Percentiles rank a stretch among this genome's conserved stretches.
Conservation (phyloP, 495 filamentous ascomycete species). For the Tuber calosporum region DNA sequence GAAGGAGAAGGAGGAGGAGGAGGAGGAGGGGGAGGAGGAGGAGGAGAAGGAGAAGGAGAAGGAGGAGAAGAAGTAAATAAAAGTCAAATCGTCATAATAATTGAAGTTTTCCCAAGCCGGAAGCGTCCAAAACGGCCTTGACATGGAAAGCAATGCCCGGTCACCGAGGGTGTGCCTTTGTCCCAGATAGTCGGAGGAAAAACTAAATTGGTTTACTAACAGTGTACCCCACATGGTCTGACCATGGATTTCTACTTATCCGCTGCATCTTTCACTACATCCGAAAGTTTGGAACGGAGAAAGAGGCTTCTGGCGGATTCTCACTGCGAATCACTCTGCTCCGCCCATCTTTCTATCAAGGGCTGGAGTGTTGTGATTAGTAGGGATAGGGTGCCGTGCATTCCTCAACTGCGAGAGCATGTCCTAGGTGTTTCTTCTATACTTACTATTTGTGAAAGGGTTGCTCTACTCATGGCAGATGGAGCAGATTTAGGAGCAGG, state of each 20-base stretch:
- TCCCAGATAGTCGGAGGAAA: not conserved
- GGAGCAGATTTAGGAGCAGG: not conserved
- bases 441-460: slow-evolving; percentile 2
- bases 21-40: not conserved
- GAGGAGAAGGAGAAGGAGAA: not conserved
- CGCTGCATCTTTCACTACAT: not conserved
- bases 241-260: slow-evolving; percentile 4
- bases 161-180: not conserved
- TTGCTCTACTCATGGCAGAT: not conserved
- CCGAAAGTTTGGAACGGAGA: not conserved
- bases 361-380: not conserved
- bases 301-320: not conserved
- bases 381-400: not conserved
- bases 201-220: not conserved
- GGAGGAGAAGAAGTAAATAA: not conserved
- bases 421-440: not conserved
- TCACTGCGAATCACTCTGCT: not conserved
- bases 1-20: not conserved
- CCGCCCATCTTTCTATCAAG: not conserved
- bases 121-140: not conserved
- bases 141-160: not conserved
- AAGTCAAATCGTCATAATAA: not conserved
- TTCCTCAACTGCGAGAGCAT: not conserved
- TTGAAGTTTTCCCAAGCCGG: not conserved
- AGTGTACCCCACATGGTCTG: not conserved